These are phyloP conservation scores for Colletotrichum incanum DNA, from an alignment of 2,329 filamentous ascomycete species.

Conservation along the genomic window DNA sequence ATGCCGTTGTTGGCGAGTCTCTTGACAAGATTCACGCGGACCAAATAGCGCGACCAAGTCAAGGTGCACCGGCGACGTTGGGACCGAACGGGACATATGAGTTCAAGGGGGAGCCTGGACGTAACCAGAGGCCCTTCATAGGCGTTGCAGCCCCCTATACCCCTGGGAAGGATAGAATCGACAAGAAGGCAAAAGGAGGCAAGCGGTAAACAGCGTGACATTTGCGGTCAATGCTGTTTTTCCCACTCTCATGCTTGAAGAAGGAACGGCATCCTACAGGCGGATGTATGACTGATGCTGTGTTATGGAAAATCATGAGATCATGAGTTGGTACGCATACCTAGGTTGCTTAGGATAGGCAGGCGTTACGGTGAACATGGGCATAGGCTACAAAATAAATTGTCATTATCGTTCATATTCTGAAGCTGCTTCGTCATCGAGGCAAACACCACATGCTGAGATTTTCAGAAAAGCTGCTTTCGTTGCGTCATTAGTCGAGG, in stretches of 20 bases:
- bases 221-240: not conserved
- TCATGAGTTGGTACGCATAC: conserved; percentile 26
- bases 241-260: not conserved
- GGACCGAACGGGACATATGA: conserved; percentile 65
- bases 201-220: conserved; percentile 47
- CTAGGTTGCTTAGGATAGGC: conserved; percentile 4
- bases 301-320: conserved; percentile 25
- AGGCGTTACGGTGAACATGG: conserved; percentile 25
- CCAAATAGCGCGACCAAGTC: conserved; percentile 77
- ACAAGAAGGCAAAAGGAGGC: conserved; percentile 53
- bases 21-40: conserved; percentile 89
- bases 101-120: conserved; percentile 59
- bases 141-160: conserved; percentile 72
- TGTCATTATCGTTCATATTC: no score
- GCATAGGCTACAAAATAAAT: not conserved
- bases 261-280: not conserved
- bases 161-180: conserved; percentile 67
- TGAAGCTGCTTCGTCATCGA: not conserved
- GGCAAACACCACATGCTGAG: not conserved
- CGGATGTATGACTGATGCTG: conserved; percentile 20
- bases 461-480: conserved; percentile 18
- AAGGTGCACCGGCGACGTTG: conserved; percentile 66
- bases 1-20: conserved; percentile 88
- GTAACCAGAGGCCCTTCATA: conserved; percentile 61
- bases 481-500: conserved; percentile 42